Conservation (phyloP, 176 grass and related monocot genomes). For the Ensete glaucum region DNA sequence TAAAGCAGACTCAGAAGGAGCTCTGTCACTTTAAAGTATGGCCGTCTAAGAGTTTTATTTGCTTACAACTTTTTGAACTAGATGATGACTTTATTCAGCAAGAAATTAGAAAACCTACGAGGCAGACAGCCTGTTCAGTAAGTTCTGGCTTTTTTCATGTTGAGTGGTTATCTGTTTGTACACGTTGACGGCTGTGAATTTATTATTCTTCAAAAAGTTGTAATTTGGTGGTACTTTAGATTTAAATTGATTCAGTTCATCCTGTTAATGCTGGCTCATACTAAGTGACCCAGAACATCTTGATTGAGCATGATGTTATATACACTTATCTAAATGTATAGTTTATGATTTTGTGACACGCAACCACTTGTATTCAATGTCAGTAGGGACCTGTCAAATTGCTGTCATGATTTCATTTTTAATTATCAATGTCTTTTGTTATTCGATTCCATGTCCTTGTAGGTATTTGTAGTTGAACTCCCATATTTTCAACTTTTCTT, state of each 20-base stretch:
- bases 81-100: constrained; percentile 81
- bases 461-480: too few relatives aligned
- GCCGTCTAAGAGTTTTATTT: constrained; percentile 77
- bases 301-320: too few relatives aligned
- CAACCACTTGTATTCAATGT: too few relatives aligned
- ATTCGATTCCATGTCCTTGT: too few relatives aligned
- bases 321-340: too few relatives aligned
- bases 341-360: too few relatives aligned
- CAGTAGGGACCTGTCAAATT: too few relatives aligned
- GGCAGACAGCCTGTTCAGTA: constrained; percentile 62
- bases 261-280: too few relatives aligned
- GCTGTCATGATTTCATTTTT: too few relatives aligned
- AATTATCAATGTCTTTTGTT: too few relatives aligned
- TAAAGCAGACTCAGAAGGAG: constrained; percentile 46
- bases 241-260: neutral
- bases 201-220: neutral
- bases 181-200: neutral
- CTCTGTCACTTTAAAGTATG: constrained; percentile 73
- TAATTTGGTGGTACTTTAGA: neutral
- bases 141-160: constrained; percentile 18
- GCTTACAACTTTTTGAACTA: constrained; percentile 82
- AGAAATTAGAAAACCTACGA: constrained; percentile 69
- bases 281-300: too few relatives aligned
- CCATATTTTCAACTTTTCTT: too few relatives aligned
- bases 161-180: neutral